phyloP scores from a whole-genome alignment of 257 asterid species.

The Solanum habrochaites region DNA sequence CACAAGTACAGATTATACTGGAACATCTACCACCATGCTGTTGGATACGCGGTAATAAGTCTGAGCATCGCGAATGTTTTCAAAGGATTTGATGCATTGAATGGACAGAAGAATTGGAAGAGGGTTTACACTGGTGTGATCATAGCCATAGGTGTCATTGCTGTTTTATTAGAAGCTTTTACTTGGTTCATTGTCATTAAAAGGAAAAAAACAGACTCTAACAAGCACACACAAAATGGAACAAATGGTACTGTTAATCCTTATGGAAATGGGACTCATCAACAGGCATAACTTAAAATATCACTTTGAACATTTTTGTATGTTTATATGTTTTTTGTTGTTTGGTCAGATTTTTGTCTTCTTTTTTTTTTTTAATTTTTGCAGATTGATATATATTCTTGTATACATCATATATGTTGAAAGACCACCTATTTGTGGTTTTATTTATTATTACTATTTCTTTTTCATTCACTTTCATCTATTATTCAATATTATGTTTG shows the following conservation, averaged over 20 bases:
- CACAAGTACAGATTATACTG: constrained; percentile 64
- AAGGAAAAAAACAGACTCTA: constrained; percentile 17
- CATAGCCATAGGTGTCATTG: constrained; percentile 37
- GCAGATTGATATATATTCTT: neutral
- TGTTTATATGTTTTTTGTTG: neutral
- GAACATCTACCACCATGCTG: constrained; percentile 61
- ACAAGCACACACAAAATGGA: constrained; percentile 3
- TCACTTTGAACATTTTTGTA: neutral
- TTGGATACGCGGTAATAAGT: constrained; percentile 47
- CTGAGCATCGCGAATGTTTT: constrained; percentile 56
- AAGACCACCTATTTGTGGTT: neutral
- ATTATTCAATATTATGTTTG: neutral
- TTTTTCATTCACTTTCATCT: neutral
- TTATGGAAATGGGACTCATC: neutral
- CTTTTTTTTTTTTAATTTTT: neutral
- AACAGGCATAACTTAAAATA: neutral
- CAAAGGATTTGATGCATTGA: constrained; percentile 62
- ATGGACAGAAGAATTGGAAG: constrained; percentile 52
- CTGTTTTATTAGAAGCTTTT: constrained; percentile 35
- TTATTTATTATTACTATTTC: neutral
- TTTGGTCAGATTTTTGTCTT: neutral
- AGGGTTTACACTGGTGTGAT: constrained; percentile 44
- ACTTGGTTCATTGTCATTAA: constrained; percentile 60
- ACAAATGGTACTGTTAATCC: constrained; percentile 19
- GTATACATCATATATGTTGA: neutral